These are phyloP conservation scores for Vaccinium corymbosum DNA, from an alignment of 148 eudicot genomes.

Conservation along the genomic window DNA sequence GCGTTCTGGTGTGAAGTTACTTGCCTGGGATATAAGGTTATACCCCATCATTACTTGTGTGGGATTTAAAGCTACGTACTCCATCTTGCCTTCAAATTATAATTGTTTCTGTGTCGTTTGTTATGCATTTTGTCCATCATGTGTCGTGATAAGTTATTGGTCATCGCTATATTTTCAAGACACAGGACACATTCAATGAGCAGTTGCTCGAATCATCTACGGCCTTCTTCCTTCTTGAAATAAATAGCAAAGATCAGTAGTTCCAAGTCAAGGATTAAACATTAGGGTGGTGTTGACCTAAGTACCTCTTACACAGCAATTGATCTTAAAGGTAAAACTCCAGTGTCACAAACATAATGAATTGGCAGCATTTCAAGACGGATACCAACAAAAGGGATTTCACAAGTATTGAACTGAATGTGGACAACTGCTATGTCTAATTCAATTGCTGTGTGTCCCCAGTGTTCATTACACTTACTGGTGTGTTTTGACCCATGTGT, in stretches of 20 bases:
- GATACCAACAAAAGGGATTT: neutral
- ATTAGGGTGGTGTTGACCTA: neutral
- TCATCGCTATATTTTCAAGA: neutral
- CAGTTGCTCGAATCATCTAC: neutral
- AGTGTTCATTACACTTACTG: neutral
- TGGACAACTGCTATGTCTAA: neutral
- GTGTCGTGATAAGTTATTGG: neutral
- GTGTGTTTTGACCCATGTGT: neutral
- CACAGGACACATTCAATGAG: neutral
- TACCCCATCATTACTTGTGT: neutral
- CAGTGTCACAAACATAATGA: neutral
- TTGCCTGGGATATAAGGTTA: neutral
- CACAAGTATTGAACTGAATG: neutral
- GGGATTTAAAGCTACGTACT: neutral
- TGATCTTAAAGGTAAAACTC: neutral
- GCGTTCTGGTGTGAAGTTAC: neutral
- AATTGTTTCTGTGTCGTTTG: neutral
- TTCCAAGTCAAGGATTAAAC: constrained; percentile 2
- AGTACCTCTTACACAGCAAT: neutral
- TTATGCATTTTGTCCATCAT: neutral
- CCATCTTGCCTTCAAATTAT: neutral
- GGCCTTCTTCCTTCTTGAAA: neutral
- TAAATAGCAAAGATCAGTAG: neutral
- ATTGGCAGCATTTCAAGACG: neutral
- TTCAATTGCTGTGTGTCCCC: neutral